Percentiles rank a stretch among this genome's conserved stretches.
Conservation (phyloP, 768 basidiomycete genomes). For the Clavaria fumosa region DNA sequence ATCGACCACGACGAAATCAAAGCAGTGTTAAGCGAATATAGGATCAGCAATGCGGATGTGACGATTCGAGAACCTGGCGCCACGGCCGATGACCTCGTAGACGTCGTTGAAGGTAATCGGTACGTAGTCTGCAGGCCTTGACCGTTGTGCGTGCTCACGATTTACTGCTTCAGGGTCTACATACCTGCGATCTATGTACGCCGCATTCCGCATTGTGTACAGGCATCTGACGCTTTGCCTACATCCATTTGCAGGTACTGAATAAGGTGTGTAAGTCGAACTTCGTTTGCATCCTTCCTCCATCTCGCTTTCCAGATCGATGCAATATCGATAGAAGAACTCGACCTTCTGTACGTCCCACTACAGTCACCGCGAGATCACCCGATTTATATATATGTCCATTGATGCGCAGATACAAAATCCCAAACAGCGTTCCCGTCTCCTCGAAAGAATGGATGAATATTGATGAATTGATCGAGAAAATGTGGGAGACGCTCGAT, state of each 20-base stretch:
- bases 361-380: too few relatives aligned
- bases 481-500: constrained; percentile 88
- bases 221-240: constrained; percentile 2
- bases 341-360: constrained; percentile 57
- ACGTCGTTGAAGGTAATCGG: constrained; percentile 94
- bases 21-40: constrained; percentile 88
- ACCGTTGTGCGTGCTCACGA: neutral
- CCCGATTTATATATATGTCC: too few relatives aligned
- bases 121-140: constrained; percentile 16
- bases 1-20: constrained; percentile 95
- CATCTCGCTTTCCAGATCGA: constrained; percentile 46
- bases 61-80: constrained; percentile 86
- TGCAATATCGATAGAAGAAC: constrained; percentile 95
- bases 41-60: constrained; percentile 75
- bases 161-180: constrained; percentile 49
- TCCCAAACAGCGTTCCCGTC: constrained; percentile 89
- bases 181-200: constrained; percentile 83
- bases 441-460: constrained; percentile 94
- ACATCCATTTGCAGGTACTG: constrained; percentile 34
- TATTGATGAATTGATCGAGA: constrained; percentile 82
- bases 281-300: constrained; percentile 5
- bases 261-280: constrained; percentile 46
- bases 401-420: constrained; percentile 49
- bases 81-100: constrained; percentile 91
- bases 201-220: constrained; percentile 5